A percentile compares a stretch with the other conserved stretches of the same genome.
Evolutionary conservation across 1,139 yeast species (phyloP).

Genomic region (Yamadazyma triangularis): DNA sequence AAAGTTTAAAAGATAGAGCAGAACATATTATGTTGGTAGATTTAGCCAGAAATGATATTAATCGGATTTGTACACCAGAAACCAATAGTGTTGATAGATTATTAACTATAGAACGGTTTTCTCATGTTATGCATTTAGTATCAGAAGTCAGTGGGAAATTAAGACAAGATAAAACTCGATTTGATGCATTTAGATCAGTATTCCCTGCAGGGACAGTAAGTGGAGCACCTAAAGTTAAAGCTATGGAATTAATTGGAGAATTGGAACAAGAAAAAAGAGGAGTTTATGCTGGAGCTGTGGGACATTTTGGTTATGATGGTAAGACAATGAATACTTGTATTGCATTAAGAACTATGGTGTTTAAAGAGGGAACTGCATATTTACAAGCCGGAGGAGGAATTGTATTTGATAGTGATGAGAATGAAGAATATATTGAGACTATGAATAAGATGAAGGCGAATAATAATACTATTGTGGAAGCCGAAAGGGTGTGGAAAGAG

Average conservation of each 20-base stretch:
- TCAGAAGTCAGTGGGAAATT: constrained; percentile 92
- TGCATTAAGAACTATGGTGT: constrained; percentile 95
- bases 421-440: constrained; percentile 93
- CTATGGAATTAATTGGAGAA: constrained; percentile 91
- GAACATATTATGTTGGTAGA: constrained; percentile 99
- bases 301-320: constrained; percentile 95
- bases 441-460: constrained; percentile 97
- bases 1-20: constrained; percentile 89
- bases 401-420: constrained; percentile 90
- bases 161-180: constrained; percentile 77
- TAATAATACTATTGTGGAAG: constrained; percentile 81
- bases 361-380: constrained; percentile 84
- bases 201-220: constrained; percentile 99
- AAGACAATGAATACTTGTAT: constrained; percentile 95
- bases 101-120: constrained; percentile 84
- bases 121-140: constrained; percentile 96
- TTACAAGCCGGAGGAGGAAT: constrained; percentile 99
- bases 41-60: constrained; percentile 91
- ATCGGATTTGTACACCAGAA: constrained; percentile 85
- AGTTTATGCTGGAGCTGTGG: constrained; percentile 98
- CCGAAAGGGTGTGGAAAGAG: constrained; percentile 74
- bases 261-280: constrained; percentile 91
- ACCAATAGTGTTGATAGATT: constrained; percentile 84
- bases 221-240: constrained; percentile 96
- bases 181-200: constrained; percentile 94